Base-by-base conservation (phyloP, 495 filamentous ascomycete genomes). In the Bacidia rubella region DNA sequence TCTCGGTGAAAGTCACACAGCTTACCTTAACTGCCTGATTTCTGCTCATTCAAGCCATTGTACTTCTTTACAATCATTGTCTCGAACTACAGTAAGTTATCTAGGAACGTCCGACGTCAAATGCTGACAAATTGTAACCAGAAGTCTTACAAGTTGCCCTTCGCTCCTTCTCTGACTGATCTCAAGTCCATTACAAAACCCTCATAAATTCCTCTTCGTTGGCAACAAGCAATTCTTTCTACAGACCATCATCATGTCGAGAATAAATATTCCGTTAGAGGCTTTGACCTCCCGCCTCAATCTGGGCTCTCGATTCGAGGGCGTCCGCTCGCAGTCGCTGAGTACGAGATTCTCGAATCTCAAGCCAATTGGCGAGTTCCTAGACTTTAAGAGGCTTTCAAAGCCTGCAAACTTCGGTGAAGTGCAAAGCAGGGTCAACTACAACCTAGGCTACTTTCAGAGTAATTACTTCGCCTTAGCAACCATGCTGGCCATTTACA, bases 381-480 rank as follows among this genome's bases (percentile, higher is more conserved):
- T 97, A 63, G 90, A 98, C 66, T 60, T 96, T 66, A 98, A 95
- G 77, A 85, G 90, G 26, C 58, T 98, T 11, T 95, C 87, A 44
- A 97, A 96, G 71, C 93, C 92, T 3, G 77, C 74, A 58, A 90
- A 90, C 68, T 95, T 97, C 59, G 78, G 69, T 59, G 92, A 97
- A 63, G 78, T 86, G 51, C 92, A 98, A 68, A 90, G 85, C 68
- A 81, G 92, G 51, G 82, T 95, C 66, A 95, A 94, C 72, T 98
- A 95, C 82, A 98, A 98, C 66, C 73, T 98, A 50, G 78, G 82
- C 64, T 84, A 96, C 73, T 98, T 95, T 75, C 90, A 88, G 51
- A 96, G 87, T 84, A 98, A 98, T 72, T 98, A 98, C 78, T 84
- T 83, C 58, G 82, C 83, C 54, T 79, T 98, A 53, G 94, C 96